Base-by-base conservation (phyloP, 805 yeast genomes). In the Pichia cabralensis region DNA sequence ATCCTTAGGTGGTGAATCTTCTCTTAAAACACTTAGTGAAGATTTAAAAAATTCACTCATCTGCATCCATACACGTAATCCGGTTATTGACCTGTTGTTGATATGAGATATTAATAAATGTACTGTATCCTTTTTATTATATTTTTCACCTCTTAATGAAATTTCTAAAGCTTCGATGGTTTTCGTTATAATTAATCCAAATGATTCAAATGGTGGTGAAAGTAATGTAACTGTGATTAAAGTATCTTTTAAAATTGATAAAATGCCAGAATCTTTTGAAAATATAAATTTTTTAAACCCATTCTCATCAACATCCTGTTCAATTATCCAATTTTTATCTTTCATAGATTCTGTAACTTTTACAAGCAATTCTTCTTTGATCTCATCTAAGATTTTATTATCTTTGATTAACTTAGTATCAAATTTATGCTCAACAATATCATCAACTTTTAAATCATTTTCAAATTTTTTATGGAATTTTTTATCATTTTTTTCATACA, bases 101-200 rank as follows among this genome's bases (percentile, higher is more conserved):
- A 84, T 44, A 37, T 78, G 85, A 26, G 65, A 62, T 3, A 74
- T 56, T 0, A 80, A 49, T 10, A 74, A 42, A 3, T 20, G 22
- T 20, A 28, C 23, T 4, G 13, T 18, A 49, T 34, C 16, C 38
- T 42, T 8, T 20, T 22, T 14, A 3, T 52, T 45, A 11, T 64
- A 53, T 1, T 60, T 45, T 2, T 56, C 48, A 0, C 83, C 83
- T 39, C 94, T 61, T 21, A 77, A 50, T 0, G 80, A 58, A 10
- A 82, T 71, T 46, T 84, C 95, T 7, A 71, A 55, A 2, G 82
- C 70, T 35, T 74, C 72, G 15, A 81, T 67, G 0, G 82, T 73
- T 43, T 70, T 71, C 1, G 73, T 62, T 12, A 82, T 45, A 1
- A 48, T 33, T 1, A 52, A 40, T 22, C 53, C 53, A 23, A 56